Conservation (phyloP, 1,284 basidiomycete genomes). For the Ustilago xerochloae region DNA sequence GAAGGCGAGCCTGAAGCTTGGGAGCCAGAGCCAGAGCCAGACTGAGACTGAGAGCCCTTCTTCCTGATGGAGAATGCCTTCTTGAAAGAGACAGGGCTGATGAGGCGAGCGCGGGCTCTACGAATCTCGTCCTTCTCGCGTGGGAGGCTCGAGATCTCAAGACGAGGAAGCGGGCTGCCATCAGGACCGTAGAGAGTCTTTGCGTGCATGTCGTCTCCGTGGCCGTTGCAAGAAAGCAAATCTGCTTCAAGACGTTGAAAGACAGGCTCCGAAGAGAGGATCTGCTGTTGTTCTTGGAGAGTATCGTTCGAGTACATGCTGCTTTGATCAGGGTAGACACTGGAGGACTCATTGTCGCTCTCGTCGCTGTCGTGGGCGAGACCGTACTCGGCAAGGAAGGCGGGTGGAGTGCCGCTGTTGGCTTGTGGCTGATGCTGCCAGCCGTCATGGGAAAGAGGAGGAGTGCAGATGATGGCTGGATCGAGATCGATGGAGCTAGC, state of each 20-base stretch:
- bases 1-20: constrained; percentile 18
- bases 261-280: constrained; percentile 20
- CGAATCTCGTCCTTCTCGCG: constrained; percentile 37
- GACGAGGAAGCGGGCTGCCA: constrained; percentile 12
- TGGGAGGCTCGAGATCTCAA: constrained; percentile 36
- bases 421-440: constrained; percentile 15
- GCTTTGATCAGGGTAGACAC: constrained; percentile 13
- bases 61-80: constrained; percentile 40
- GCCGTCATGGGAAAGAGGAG: constrained; percentile 21
- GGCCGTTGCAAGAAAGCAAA: constrained; percentile 2
- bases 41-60: constrained; percentile 13
- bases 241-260: constrained; percentile 44
- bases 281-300: constrained; percentile 1
- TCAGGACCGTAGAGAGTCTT: constrained; percentile 11
- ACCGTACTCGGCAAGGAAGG: constrained; percentile 39
- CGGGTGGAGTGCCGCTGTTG: too few species aligned
- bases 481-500: constrained; percentile 43
- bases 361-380: constrained; percentile 42
- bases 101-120: constrained; percentile 22
- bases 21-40: constrained; percentile 10
- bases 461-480: constrained; percentile 41
- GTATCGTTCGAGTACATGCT: not conserved
- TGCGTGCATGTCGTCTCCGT: constrained; percentile 5
- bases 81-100: constrained; percentile 39
- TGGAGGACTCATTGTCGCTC: constrained; percentile 36